phyloP scores from a whole-genome alignment of 495 filamentous ascomycete species.

The Penicillium coffeae region DNA sequence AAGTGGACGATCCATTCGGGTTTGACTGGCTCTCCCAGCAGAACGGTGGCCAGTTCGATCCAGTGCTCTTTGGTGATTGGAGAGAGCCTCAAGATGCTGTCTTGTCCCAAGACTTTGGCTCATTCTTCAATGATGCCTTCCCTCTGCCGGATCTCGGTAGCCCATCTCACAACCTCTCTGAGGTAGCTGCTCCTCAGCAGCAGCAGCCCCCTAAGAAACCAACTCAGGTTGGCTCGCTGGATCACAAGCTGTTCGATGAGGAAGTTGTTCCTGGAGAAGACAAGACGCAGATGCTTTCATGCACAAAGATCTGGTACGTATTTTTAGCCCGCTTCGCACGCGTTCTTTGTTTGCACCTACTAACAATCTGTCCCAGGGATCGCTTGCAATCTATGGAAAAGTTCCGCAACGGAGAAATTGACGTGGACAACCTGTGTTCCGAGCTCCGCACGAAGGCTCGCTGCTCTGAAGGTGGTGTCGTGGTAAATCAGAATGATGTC shows the following conservation, averaged over 20 bases:
- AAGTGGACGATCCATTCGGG: slow-evolving; percentile 26
- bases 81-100: slow-evolving; percentile 82
- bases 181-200: slow-evolving; percentile 41
- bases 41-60: slow-evolving; percentile 86
- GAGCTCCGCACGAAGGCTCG: slow-evolving; percentile 96
- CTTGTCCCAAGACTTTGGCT: slow-evolving; percentile 61
- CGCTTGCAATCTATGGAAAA: slow-evolving; percentile 82
- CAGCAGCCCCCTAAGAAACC: slow-evolving; percentile 50
- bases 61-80: slow-evolving; percentile 88
- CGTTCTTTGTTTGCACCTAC: neutral
- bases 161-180: slow-evolving; percentile 62
- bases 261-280: slow-evolving; percentile 66
- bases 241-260: slow-evolving; percentile 55
- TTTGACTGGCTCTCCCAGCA: slow-evolving; percentile 80
- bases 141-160: slow-evolving; percentile 69
- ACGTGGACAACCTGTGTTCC: slow-evolving; percentile 87
- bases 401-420: slow-evolving; percentile 81
- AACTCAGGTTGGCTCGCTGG: slow-evolving; percentile 70
- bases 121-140: slow-evolving; percentile 88
- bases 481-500: slow-evolving; percentile 86
- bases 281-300: slow-evolving; percentile 65
- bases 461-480: slow-evolving; percentile 89
- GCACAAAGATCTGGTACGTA: slow-evolving; percentile 88
- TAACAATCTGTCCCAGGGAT: slow-evolving; percentile 60
- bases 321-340: neutral